phyloP scores from a whole-genome alignment of 2,329 filamentous ascomycete species.

The Phyllosticta citriasiana region DNA sequence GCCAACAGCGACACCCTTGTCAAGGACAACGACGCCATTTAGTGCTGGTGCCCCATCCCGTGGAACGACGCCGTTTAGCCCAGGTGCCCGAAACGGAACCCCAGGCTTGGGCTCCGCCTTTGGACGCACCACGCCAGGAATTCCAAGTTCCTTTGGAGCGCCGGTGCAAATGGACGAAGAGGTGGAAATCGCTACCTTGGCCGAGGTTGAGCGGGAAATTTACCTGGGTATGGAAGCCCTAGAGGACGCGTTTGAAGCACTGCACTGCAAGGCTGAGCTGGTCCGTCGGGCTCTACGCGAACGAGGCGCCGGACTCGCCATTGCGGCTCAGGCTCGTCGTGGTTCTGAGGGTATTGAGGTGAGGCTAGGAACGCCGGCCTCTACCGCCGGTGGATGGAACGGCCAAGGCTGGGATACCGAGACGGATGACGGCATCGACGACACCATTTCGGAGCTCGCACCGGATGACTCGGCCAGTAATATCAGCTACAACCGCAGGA shows the following conservation, averaged over 20 bases:
- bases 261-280: constrained; percentile 76
- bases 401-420: constrained; percentile 22
- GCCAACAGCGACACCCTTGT: constrained; percentile 30
- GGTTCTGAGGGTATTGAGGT: constrained; percentile 35
- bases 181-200: constrained; percentile 78
- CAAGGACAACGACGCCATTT: constrained; percentile 40
- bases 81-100: constrained; percentile 3
- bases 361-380: constrained; percentile 41
- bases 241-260: constrained; percentile 83
- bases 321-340: constrained; percentile 51
- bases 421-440: constrained; percentile 24
- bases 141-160: constrained; percentile 44
- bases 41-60: constrained; percentile 43
- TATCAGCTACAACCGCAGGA: constrained; percentile 60
- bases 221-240: constrained; percentile 89
- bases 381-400: constrained; percentile 23
- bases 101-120: constrained; percentile 1
- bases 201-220: constrained; percentile 87
- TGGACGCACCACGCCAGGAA: constrained; percentile 15
- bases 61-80: constrained; percentile 40
- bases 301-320: constrained; percentile 66
- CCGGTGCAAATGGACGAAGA: constrained; percentile 89
- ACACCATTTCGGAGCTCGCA: constrained; percentile 43
- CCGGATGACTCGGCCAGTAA: constrained; percentile 77
- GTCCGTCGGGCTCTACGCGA: constrained; percentile 73